Conservation (phyloP, 192 early-diverging fungal species). For the Coemansia sp. region DNA sequence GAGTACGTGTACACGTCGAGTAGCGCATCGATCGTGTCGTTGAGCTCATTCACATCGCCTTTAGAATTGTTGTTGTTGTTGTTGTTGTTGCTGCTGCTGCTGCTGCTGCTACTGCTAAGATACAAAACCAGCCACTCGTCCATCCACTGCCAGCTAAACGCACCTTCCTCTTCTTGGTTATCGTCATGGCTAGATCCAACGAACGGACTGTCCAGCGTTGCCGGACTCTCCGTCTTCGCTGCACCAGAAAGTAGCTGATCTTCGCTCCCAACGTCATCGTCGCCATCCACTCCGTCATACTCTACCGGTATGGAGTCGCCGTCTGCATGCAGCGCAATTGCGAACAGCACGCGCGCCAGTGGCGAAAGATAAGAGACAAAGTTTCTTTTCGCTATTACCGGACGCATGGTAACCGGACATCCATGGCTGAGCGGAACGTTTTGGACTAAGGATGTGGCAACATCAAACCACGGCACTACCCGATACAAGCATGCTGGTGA, state of each 20-base stretch:
- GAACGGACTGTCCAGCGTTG: neutral
- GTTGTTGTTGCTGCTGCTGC: neutral
- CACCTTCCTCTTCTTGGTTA: neutral
- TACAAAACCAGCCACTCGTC: slow-evolving; percentile 26
- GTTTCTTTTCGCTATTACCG: slow-evolving; percentile 25
- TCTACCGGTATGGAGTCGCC: slow-evolving; percentile 1
- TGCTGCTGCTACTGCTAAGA: slow-evolving; percentile 13
- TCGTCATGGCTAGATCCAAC: slow-evolving; percentile 2
- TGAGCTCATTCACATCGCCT: neutral
- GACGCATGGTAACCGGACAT: slow-evolving; percentile 29
- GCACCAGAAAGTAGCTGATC: neutral
- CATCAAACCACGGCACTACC: slow-evolving; percentile 41
- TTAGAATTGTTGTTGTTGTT: neutral
- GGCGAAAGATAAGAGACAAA: slow-evolving; percentile 47
- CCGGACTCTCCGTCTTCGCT: neutral
- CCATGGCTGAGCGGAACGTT: slow-evolving; percentile 35
- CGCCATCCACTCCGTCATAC: neutral
- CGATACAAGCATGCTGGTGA: slow-evolving; percentile 25
- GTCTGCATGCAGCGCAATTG: slow-evolving; percentile 22
- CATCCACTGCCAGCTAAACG: slow-evolving; percentile 39
- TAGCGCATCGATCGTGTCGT: slow-evolving; percentile 39
- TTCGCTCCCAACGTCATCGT: neutral
- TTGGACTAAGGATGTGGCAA: slow-evolving; percentile 32
- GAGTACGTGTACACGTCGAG: slow-evolving; percentile 44
- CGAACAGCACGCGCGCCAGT: slow-evolving; percentile 40